Evolutionary conservation across 495 filamentous ascomycete species (phyloP).

Genomic region (Lentithecium fluviatile): DNA sequence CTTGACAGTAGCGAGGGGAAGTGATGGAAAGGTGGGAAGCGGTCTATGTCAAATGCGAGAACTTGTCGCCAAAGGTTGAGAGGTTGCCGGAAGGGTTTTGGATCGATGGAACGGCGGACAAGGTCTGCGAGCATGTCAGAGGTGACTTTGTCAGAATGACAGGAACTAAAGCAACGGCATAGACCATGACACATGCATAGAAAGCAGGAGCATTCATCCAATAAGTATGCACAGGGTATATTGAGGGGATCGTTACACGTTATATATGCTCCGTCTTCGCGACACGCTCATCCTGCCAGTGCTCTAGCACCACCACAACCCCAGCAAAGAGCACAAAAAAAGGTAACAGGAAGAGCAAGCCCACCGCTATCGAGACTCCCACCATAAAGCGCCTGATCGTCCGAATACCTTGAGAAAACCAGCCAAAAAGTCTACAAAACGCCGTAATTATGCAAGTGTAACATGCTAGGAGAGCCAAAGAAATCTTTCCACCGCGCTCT

Average conservation of each 20-base stretch:
- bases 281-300: background rate
- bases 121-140: too few species aligned
- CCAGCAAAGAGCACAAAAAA: background rate
- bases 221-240: slow-evolving; percentile 2
- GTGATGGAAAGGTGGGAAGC: too few species aligned
- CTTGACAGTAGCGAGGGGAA: too few species aligned
- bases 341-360: background rate
- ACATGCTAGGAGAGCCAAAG: background rate
- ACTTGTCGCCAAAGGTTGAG: too few species aligned
- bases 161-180: too few species aligned
- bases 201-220: too few species aligned
- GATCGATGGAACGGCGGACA: too few species aligned
- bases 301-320: background rate
- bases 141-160: too few species aligned
- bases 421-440: background rate
- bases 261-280: background rate
- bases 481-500: background rate
- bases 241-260: background rate
- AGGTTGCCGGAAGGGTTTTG: too few species aligned
- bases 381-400: background rate
- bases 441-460: slow-evolving; percentile 4
- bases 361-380: background rate
- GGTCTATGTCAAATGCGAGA: too few species aligned
- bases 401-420: background rate
- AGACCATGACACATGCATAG: too few species aligned